These are phyloP conservation scores for Paecilomyces sp. DNA, from an alignment of 2,329 filamentous ascomycete genomes.

Conservation along the genomic window DNA sequence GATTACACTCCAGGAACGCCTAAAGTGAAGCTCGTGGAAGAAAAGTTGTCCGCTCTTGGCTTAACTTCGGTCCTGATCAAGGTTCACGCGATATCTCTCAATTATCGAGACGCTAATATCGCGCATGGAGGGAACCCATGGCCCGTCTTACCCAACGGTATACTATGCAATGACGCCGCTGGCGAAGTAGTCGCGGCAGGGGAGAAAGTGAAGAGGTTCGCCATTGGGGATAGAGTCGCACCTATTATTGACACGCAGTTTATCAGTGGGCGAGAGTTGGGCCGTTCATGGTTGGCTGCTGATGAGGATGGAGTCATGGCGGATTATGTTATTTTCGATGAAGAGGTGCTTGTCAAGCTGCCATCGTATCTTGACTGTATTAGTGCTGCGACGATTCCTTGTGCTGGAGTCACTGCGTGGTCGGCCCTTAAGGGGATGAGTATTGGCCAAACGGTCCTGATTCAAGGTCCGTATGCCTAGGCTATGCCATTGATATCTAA, in stretches of 20 bases:
- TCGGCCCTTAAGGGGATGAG: not conserved
- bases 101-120: not conserved
- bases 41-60: not conserved
- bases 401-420: not conserved
- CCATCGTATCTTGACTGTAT: not conserved
- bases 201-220: not conserved
- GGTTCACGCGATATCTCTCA: not conserved
- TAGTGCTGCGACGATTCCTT: not conserved
- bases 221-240: not conserved
- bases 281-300: not conserved
- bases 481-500: not conserved
- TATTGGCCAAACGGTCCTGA: not conserved
- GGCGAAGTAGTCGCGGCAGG: not conserved
- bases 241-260: not conserved
- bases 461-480: not conserved
- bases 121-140: not conserved
- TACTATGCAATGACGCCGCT: not conserved
- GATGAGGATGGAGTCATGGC: not conserved
- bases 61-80: not conserved
- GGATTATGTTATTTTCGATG: not conserved
- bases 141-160: not conserved
- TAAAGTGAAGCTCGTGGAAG: not conserved
- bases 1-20: not conserved
- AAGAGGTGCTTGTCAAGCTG: constrained; percentile 1
- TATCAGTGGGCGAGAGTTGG: not conserved